Evolutionary conservation across 345 rosid genomes (phyloP).

Genomic region (Lepidium didymum): DNA sequence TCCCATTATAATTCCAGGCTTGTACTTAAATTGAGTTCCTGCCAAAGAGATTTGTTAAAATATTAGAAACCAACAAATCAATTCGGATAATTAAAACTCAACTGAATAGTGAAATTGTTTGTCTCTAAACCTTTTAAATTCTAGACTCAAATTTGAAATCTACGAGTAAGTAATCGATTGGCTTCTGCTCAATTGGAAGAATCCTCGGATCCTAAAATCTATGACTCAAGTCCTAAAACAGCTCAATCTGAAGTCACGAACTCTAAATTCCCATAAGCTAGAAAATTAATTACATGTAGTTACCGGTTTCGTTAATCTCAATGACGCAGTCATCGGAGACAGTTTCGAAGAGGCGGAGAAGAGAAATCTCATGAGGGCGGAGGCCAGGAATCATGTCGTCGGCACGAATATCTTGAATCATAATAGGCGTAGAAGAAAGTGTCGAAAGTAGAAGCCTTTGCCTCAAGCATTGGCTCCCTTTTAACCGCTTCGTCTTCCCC

Average conservation of each 20-base stretch:
- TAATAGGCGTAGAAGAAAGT: constrained; percentile 51
- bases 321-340: constrained; percentile 61
- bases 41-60: constrained; percentile 6
- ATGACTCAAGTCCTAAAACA: neutral
- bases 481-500: constrained; percentile 58
- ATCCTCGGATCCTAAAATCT: neutral
- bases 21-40: constrained; percentile 65
- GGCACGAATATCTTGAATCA: constrained; percentile 63
- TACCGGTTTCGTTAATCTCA: constrained; percentile 80
- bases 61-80: neutral
- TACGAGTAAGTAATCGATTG: neutral
- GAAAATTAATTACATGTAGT: neutral
- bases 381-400: constrained; percentile 69
- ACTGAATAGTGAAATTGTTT: neutral
- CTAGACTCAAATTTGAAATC: neutral
- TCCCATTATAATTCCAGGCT: constrained; percentile 80
- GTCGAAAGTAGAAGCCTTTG: constrained; percentile 71
- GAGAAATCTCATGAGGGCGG: constrained; percentile 66
- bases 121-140: neutral
- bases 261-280: neutral
- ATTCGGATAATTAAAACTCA: neutral
- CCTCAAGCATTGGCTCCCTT: constrained; percentile 70
- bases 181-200: neutral
- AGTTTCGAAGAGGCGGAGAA: constrained; percentile 68
- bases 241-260: neutral